Evolutionary conservation across 139 green algal species (phyloP), one percentile per base, ranked within the genome.

Genomic region (Chlorella sp.): DNA sequence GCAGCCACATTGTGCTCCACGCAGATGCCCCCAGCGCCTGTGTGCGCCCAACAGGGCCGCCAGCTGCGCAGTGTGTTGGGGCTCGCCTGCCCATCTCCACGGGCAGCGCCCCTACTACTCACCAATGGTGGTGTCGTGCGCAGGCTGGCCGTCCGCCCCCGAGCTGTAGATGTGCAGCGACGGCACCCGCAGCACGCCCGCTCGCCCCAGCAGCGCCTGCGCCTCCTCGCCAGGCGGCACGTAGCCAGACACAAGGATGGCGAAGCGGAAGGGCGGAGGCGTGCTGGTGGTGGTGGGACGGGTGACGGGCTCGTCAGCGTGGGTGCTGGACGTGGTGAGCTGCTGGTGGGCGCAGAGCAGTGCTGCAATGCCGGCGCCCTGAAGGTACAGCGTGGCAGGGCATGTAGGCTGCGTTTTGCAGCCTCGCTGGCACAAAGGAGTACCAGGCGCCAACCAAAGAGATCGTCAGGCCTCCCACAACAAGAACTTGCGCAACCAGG

Each of bases 301-400:
- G n/a, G n/a, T n/a, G n/a, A n/a, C n/a, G n/a, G n/a, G n/a, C n/a
- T n/a, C n/a, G n/a, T n/a, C n/a, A 27, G 59, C 23, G 27, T 33
- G 59, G 59, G 42, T 49, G 4, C 68, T 65, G 30, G 23, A 5
- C 5, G 23, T 31, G 59, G 23, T 64, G 59, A 64, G 62, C 62
- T 68, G 79, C 73, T 82, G 79, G 60, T 65, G 23, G 2, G 82
- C 77, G 31, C 42, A 72, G 34, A 91, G 70, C 10, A 72, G 50
- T 0, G 83, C 84, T 0, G 78, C 82, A 17, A 90, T 75, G 1
- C 74, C 74, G 0, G 82, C 81, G 0, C 80, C 84, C 71, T 86
- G 36, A 34, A 55, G n/a, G n/a, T n/a, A n/a, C n/a, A n/a, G n/a
- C n/a, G n/a, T n/a, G n/a, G n/a, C n/a, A n/a, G n/a, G n/a, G n/a